These are phyloP conservation scores for Rosa lucieae DNA, from an alignment of 306 rosid genomes.

Conservation along the genomic window DNA sequence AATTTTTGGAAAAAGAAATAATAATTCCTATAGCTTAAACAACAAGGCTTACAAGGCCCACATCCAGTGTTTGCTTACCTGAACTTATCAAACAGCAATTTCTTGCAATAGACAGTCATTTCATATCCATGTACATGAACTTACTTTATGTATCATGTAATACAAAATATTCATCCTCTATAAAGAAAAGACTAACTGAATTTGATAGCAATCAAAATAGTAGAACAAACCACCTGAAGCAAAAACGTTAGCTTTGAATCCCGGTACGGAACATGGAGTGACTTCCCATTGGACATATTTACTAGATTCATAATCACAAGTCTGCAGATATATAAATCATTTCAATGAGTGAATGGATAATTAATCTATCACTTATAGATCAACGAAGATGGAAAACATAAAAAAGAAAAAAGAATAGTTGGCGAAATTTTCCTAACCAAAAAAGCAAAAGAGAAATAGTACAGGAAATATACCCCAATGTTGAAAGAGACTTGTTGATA, in stretches of 20 bases:
- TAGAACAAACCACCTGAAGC: conserved; percentile 72
- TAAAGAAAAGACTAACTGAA: neutral
- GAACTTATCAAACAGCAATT: neutral
- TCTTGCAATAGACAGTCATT: neutral
- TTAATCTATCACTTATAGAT: neutral
- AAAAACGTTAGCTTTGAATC: conserved; percentile 95
- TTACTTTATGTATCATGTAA: neutral
- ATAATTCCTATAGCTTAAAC: neutral
- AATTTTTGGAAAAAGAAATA: neutral
- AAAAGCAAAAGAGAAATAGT: neutral
- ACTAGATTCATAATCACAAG: conserved; percentile 98
- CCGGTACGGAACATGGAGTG: conserved; percentile 94
- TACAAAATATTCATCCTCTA: neutral
- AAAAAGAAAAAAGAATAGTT: neutral
- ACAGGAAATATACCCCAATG: conserved; percentile 69
- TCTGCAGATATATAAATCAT: conserved; percentile 47
- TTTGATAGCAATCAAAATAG: conserved; percentile 2
- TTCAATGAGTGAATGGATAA: conserved; percentile 3
- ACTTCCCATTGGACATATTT: conserved; percentile 79
- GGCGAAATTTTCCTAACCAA: neutral
- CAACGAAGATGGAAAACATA: neutral
- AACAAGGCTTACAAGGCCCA: neutral
- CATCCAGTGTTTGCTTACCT: neutral
- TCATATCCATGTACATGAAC: neutral
- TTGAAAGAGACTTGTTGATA: conserved; percentile 96